Percentiles rank a stretch among this genome's conserved stretches.
Conservation (phyloP, 495 filamentous ascomycete genomes). For the Schizothecium vesticola region DNA sequence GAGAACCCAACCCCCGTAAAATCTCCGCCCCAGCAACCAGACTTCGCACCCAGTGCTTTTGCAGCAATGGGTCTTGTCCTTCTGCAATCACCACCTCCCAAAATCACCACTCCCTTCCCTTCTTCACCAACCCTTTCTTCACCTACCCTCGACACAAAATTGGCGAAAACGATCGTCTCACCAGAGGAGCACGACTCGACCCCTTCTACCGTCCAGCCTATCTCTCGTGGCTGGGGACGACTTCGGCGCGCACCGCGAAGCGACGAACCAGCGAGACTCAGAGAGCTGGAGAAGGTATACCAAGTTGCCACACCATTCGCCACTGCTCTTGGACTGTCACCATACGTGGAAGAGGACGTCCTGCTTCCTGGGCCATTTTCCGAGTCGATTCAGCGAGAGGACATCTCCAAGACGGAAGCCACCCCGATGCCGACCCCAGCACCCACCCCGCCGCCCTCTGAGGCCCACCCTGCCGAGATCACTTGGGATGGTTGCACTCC, state of each 20-base stretch:
- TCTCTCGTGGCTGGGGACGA: not conserved
- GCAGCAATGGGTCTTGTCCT: not conserved
- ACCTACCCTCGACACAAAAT: not conserved
- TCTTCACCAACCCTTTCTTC: not conserved
- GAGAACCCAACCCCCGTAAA: not conserved
- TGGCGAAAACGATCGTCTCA: not conserved
- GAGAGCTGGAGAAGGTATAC: slow-evolving; percentile 20
- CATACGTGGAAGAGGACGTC: slow-evolving; percentile 23
- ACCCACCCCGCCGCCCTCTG: slow-evolving; percentile 7
- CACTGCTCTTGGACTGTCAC: slow-evolving; percentile 15
- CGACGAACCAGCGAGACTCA: slow-evolving; percentile 14
- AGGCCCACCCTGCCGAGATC: not conserved
- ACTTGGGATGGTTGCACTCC: slow-evolving; percentile 21
- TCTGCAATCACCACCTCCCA: not conserved
- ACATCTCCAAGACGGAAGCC: slow-evolving; percentile 2
- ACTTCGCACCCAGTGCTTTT: not conserved
- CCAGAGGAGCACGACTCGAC: not conserved
- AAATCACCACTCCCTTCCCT: not conserved
- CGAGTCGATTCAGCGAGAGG: slow-evolving; percentile 20
- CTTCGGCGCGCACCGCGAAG: not conserved
- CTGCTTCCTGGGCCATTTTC: slow-evolving; percentile 23
- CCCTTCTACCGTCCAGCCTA: not conserved
- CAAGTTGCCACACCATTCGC: slow-evolving; percentile 15
- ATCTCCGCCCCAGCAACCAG: not conserved
- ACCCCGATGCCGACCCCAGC: slow-evolving; percentile 18